These are phyloP conservation scores for Nakaseomyces delphensis DNA, from an alignment of 1,139 yeast species.

Conservation along the genomic window DNA sequence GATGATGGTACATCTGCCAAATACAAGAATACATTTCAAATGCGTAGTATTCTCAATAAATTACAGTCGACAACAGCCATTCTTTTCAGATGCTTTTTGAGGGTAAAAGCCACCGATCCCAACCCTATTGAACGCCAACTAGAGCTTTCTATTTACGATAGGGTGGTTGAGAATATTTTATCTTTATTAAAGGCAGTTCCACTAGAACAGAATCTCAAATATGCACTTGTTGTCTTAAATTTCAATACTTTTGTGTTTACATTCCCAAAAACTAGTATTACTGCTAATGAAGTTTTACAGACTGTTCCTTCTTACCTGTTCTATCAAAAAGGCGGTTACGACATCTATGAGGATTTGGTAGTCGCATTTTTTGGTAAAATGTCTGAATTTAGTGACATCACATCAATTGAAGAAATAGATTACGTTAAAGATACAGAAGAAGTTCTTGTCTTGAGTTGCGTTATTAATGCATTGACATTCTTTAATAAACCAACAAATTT, in stretches of 20 bases:
- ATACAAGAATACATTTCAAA: slow-evolving; percentile 51
- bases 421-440: slow-evolving; percentile 35
- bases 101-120: slow-evolving; percentile 24
- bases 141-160: slow-evolving; percentile 27
- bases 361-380: slow-evolving; percentile 16
- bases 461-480: slow-evolving; percentile 38
- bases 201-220: slow-evolving; percentile 18
- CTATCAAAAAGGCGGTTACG: slow-evolving; percentile 41
- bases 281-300: slow-evolving; percentile 28
- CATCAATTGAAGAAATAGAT: slow-evolving; percentile 33
- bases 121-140: slow-evolving; percentile 16
- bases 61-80: slow-evolving; percentile 42
- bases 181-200: slow-evolving; percentile 19
- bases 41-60: slow-evolving; percentile 44
- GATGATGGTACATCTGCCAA: slow-evolving; percentile 43
- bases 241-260: slow-evolving; percentile 26
- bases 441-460: slow-evolving; percentile 36
- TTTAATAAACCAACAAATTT: slow-evolving; percentile 35
- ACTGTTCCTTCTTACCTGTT: slow-evolving; percentile 43
- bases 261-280: slow-evolving; percentile 25
- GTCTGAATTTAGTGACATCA: slow-evolving; percentile 27
- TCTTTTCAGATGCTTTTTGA: slow-evolving; percentile 29
- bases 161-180: slow-evolving; percentile 18
- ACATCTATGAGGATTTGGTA: slow-evolving; percentile 19
- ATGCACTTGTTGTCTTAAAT: slow-evolving; percentile 30